These are phyloP conservation scores for Naematelia encephala DNA, from an alignment of 768 basidiomycete species.

Conservation along the genomic window DNA sequence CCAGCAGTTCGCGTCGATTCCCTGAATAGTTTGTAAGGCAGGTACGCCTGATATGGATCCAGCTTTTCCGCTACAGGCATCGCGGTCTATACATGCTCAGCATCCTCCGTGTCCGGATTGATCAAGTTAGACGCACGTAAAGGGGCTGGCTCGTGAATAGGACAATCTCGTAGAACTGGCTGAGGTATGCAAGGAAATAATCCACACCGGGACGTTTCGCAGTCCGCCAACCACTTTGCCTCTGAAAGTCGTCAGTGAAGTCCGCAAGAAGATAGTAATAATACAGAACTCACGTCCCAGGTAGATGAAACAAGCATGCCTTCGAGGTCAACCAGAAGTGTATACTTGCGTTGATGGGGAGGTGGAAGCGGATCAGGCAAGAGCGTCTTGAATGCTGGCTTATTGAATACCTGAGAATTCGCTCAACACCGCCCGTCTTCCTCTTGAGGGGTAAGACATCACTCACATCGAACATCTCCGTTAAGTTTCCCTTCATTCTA, in stretches of 20 bases:
- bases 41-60: constrained; percentile 85
- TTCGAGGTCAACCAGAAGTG: constrained; percentile 83
- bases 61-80: constrained; percentile 84
- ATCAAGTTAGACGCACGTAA: constrained; percentile 63
- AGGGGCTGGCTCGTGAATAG: constrained; percentile 86
- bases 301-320: constrained; percentile 85
- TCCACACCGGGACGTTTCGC: constrained; percentile 97
- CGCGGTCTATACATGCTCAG: constrained; percentile 63
- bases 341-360: constrained; percentile 84
- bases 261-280: background rate
- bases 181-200: constrained; percentile 95
- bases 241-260: constrained; percentile 54
- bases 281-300: constrained; percentile 77
- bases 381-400: constrained; percentile 88
- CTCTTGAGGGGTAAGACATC: background rate
- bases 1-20: constrained; percentile 82
- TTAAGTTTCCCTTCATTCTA: constrained; percentile 30
- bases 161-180: constrained; percentile 97
- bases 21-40: constrained; percentile 85
- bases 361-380: constrained; percentile 80
- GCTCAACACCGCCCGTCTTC: background rate
- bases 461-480: constrained; percentile 42
- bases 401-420: constrained; percentile 72
- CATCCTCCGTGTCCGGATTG: background rate
- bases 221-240: constrained; percentile 91